Base-by-base conservation (phyloP, 306 rosid genomes). In the Pterocarpus macrocarpus region DNA sequence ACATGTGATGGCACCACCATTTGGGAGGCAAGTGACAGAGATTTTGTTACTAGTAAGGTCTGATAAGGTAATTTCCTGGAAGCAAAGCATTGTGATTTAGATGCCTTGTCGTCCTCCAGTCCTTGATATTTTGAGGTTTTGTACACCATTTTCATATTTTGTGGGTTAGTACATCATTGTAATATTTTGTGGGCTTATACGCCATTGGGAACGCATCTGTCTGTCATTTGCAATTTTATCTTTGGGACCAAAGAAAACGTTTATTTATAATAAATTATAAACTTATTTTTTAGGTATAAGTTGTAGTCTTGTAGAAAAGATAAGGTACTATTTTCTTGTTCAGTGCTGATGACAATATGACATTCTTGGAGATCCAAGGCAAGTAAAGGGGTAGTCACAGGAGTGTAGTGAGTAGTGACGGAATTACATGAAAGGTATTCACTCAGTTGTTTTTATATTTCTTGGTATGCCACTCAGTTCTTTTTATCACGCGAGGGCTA, bases 1-100 rank as follows among this genome's bases (percentile, higher is more conserved):
- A 87, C 97, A 0, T 87, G 90, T 69, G 90, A 87, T 74, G 90
- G 87, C 71, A 84, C 88, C 70, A 84, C 88, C 82, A 81, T 87
- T 73, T 87, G 90, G 90, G 90, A 87, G 82, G 88, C 90, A 34
- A 81, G 55, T 43, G 84, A 84, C 80, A 69, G 28, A 2, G 84
- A 84, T 57, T 87, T 87, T 81, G 86, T 84, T 57, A 33, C 88
- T 17, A 87, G 86, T 79, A 84, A 87, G 80, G 79, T 81, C 74
- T 77, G 71, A 78, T 45, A 7, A 10, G 44, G 33, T 59, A 41
- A n/a, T 39, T 70, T 12, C 16, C 17, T 44, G 71, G 64, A 52
- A 62, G n/a, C 32, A 47, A 64, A 61, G 49, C 64, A 39, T 69
- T 53, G 57, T 52, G 75, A 79, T 53, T 62, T 80, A 12, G 32